Evolutionary conservation across 805 yeast species (phyloP), one percentile per base, ranked within the genome.

Genomic region (Brettanomyces sp.): DNA sequence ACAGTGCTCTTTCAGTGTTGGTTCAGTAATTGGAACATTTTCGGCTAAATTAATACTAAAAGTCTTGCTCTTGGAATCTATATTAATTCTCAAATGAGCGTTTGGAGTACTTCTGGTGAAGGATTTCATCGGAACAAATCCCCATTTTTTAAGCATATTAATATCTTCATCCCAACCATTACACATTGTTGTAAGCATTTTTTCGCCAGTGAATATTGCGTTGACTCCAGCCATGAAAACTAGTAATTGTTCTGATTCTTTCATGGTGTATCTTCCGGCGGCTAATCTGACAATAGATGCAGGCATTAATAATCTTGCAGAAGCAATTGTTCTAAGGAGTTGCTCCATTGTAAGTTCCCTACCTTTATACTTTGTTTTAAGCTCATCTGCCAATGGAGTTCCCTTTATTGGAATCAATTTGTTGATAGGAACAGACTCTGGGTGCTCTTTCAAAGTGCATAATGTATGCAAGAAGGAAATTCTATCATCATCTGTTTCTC

Each of bases 151-250:
- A 30, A 85, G 65, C 87, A 85, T 77, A 7, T 63, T 72, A 47
- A 73, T 82, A 58, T 85, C 93, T 55, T 83, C 90, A 41, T 84
- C 87, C 90, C 91, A 85, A 5, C 88, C 89, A 53, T 77, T 81
- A 59, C 91, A 84, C 79, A 80, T 77, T 4, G 93, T 85, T 2
- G 93, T 85, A 47, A 85, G 66, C 91, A 85, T 85, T 52, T 74
- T 77, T 60, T 84, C 81, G 35, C 93, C 93, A 1, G 90, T 85
- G 62, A 85, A 85, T 37, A 85, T 80, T 18, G 91, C 89, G 62
- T 85, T 85, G 52, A 82, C 80, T 18, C 93, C 93, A 33, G 82
- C 78, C 77, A 81, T 72, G 60, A 85, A 85, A 52, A 90, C 82
- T 55, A 85, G 60, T 47, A 80, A 74, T 59, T 85, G 93, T 54